Evolutionary conservation across 2,329 filamentous ascomycete species (phyloP), one percentile per base, ranked within the genome.

Genomic region (Lecanosticta acicola): DNA sequence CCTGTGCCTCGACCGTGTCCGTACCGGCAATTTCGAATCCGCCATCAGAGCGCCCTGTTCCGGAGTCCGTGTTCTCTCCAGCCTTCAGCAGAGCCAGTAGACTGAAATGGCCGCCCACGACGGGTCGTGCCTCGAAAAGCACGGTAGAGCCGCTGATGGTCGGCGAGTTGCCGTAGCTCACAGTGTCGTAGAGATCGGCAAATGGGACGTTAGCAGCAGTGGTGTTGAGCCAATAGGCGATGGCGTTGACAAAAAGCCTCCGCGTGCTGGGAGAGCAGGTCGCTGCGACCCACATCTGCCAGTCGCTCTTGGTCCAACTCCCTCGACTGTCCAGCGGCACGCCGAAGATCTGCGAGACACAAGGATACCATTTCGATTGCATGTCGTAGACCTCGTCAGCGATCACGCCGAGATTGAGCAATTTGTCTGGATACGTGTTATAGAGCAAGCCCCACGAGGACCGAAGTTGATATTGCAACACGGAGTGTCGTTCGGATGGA

Each of bases 231-330:
- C 72, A 79, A 4, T 57, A 67, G 1, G 68, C 72, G 10, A 77
- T 49, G 11, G 66, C 59, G 13, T 58, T 53, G 41, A 75, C 66
- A 51, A 79, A 73, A 64, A 74, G 64, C 26, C 69, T 55, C 18
- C 69, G 62, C 4, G 74, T 76, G 4, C 61, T 57, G 1, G 52
- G 47, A 10, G 70, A 64, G 10, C 59, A 58, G 10, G 76, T 57
- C 0, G 76, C 69, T 0, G 76, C 76, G 24, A 62, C 61, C 47
- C 73, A 78, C n/a, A 74, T 59, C 50, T 77, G 66, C 75, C 76
- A 78, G 39, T 63, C 61, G 17, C 47, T 56, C 50, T 64, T 64
- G 5, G 57, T 60, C 36, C 60, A 59, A 3, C 40, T 50, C 44
- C 59, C 55, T 8, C 62, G 53, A n/a, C 47, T 61, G 49, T 64